Evolutionary conservation across 306 rosid genomes (phyloP).

Genomic region (Vigna mungo): DNA sequence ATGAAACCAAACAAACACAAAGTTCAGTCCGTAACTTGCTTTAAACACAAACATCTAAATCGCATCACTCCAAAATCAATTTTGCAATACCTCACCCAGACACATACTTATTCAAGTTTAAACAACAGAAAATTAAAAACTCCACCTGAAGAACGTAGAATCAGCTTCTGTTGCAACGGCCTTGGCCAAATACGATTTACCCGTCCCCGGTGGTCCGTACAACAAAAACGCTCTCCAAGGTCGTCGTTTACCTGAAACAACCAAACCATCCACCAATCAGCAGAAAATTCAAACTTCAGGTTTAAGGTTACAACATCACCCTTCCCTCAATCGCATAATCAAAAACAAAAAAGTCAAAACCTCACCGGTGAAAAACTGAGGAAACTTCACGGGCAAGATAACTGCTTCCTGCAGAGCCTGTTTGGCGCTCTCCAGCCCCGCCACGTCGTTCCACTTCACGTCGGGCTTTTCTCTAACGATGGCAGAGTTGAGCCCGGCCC

Average conservation of each 20-base stretch:
- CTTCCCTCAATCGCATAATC: neutral
- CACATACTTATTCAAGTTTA: neutral
- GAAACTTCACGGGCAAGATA: conserved; percentile 91
- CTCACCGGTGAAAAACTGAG: conserved; percentile 96
- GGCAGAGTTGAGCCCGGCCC: conserved; percentile 91
- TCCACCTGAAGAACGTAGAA: conserved; percentile 93
- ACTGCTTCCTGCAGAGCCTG: conserved; percentile 98
- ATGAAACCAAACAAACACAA: too few relatives aligned
- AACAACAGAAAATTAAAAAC: neutral
- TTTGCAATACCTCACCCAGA: neutral
- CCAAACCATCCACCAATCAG: neutral
- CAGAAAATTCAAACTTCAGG: neutral
- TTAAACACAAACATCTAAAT: too few relatives aligned
- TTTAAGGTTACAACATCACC: neutral
- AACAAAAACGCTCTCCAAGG: conserved; percentile 98
- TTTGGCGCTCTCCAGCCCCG: conserved; percentile 95
- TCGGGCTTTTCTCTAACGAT: conserved; percentile 94
- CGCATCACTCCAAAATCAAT: neutral
- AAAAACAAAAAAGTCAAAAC: neutral
- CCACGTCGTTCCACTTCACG: conserved; percentile 96
- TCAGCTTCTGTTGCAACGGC: conserved; percentile 99
- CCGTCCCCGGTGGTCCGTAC: conserved; percentile 99
- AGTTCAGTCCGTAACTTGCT: too few relatives aligned
- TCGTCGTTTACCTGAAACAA: conserved; percentile 82
- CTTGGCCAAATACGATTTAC: conserved; percentile 98